Evolutionary conservation across 768 basidiomycete species (phyloP).

Genomic region (Cyclocybe aegerita): DNA sequence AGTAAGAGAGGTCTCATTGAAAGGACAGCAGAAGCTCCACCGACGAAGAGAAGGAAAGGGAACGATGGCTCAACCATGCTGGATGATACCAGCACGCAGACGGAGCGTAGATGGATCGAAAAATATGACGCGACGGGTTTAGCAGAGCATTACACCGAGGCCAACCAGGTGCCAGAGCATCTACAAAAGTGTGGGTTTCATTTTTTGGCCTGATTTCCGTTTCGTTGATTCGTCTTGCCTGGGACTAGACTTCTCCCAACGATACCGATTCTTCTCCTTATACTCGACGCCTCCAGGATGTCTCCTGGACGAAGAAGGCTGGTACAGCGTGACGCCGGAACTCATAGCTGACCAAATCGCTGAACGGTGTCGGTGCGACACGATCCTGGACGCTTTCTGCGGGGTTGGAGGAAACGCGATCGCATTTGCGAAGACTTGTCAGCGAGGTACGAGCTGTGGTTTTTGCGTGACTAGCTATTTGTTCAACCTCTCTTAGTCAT

Average conservation of each 20-base stretch:
- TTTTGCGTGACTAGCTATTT: neutral
- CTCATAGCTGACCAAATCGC: constrained; percentile 91
- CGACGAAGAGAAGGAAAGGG: constrained; percentile 36
- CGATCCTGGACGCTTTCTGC: constrained; percentile 92
- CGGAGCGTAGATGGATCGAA: constrained; percentile 27
- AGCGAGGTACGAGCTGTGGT: constrained; percentile 63
- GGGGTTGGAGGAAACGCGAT: constrained; percentile 98
- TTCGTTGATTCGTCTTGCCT: neutral
- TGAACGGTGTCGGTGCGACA: constrained; percentile 83
- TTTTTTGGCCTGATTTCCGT: neutral
- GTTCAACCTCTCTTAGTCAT: constrained; percentile 62
- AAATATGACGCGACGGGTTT: constrained; percentile 71
- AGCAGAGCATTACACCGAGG: constrained; percentile 67
- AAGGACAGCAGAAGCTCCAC: constrained; percentile 17
- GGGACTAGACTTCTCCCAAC: constrained; percentile 77
- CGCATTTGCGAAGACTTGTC: constrained; percentile 94
- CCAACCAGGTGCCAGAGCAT: constrained; percentile 70
- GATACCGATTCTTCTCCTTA: constrained; percentile 76
- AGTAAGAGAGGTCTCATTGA: neutral
- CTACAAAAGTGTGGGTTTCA: constrained; percentile 76
- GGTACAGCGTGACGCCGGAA: constrained; percentile 97
- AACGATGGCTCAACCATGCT: constrained; percentile 13
- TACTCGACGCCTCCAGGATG: constrained; percentile 74
- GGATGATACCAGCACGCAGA: constrained; percentile 15
- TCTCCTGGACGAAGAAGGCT: constrained; percentile 92